These are phyloP conservation scores for Lactarius hengduanensis DNA, from an alignment of 768 basidiomycete species.

Conservation along the genomic window DNA sequence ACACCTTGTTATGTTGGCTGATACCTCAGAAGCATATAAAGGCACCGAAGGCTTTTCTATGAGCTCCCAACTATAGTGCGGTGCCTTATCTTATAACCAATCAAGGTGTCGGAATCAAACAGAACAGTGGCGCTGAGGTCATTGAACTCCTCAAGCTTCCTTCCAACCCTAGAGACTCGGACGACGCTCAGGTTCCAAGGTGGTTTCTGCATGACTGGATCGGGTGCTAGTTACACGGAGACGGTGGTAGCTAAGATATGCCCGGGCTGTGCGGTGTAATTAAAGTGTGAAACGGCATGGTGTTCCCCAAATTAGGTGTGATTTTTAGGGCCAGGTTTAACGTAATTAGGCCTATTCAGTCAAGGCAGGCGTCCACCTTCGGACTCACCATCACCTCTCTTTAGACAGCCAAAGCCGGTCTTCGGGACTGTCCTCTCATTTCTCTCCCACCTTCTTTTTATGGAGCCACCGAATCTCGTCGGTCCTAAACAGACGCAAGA, in stretches of 20 bases:
- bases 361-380: background rate
- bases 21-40: background rate
- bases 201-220: no score
- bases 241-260: no score
- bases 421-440: constrained; percentile 25
- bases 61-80: background rate
- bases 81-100: constrained; percentile 57
- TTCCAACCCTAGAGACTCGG: constrained; percentile 61
- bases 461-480: constrained; percentile 28
- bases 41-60: background rate
- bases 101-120: constrained; percentile 68
- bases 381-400: background rate
- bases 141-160: constrained; percentile 65
- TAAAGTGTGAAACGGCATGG: no score
- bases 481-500: constrained; percentile 9
- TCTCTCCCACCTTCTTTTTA: constrained; percentile 17
- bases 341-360: background rate
- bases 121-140: constrained; percentile 75
- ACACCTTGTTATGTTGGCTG: constrained; percentile 2
- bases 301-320: no score
- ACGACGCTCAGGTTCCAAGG: constrained; percentile 36
- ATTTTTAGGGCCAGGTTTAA: background rate
- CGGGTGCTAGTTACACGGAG: no score
- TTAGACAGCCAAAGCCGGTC: constrained; percentile 27
- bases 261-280: no score